Conservation (phyloP, 148 eudicot species). For the Fagopyrum homotropicum region DNA sequence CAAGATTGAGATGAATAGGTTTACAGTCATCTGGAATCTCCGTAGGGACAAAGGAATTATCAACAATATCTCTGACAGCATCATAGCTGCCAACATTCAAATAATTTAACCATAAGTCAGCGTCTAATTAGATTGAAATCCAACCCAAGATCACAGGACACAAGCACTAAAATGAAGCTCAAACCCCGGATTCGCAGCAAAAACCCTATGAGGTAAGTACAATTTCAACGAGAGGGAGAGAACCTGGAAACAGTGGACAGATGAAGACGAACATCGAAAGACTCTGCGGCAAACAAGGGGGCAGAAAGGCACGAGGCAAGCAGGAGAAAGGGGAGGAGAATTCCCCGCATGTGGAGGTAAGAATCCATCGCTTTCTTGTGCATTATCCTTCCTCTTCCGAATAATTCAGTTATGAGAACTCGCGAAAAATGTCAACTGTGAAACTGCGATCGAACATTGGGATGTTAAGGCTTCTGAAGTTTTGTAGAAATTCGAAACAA, state of each 20-base stretch:
- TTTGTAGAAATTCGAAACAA: background rate
- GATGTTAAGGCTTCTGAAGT: too few species aligned
- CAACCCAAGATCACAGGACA: slow-evolving; percentile 5
- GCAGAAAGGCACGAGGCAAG: slow-evolving; percentile 17
- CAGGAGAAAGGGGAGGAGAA: slow-evolving; percentile 14
- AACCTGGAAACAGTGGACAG: slow-evolving; percentile 83
- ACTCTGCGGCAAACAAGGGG: slow-evolving; percentile 30
- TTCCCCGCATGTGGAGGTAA: background rate
- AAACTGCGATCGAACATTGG: background rate
- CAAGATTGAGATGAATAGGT: slow-evolving; percentile 86
- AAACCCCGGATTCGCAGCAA: background rate
- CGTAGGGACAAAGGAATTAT: slow-evolving; percentile 43
- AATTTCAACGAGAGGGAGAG: background rate
- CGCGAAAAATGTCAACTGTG: background rate
- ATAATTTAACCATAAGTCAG: background rate
- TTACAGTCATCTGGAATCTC: slow-evolving; percentile 61
- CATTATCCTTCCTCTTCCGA: background rate
- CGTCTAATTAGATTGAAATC: background rate
- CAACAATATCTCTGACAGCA: slow-evolving; percentile 46
- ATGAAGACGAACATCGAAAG: slow-evolving; percentile 76
- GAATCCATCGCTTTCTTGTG: background rate
- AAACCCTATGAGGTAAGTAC: background rate
- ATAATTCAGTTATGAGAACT: background rate
- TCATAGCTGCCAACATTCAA: slow-evolving; percentile 43
- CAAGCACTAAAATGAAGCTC: background rate